Base-by-base conservation (phyloP, 345 rosid species). In the Salix viminalis region DNA sequence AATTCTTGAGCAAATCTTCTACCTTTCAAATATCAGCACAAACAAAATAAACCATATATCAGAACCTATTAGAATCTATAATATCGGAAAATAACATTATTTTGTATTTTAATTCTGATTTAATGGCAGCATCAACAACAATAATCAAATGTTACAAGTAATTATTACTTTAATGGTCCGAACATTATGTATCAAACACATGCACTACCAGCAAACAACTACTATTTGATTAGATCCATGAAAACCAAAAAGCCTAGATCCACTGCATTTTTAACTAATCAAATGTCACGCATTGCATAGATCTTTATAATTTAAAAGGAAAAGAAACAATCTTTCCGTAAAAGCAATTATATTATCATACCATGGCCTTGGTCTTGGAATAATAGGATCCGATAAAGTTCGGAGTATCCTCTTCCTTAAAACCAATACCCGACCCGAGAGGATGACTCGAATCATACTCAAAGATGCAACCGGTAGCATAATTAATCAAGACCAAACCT, bases 341-440 rank as follows among this genome's bases (percentile, higher is more conserved):
- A 56, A 56, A 56, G 23, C 23, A 3, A 56, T 41, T 41, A 10
- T 86, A 56, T 23, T 56, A n/a, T 2, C 62, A 56, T 71, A 94
- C 98, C 98, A 92, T 92, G 72, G 98, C 98, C 77, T 94, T 94
- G 60, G 98, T 92, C 85, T 94, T 90, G 52, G 98, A 94, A 77
- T 92, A 94, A 82, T 86, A 94, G 50, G 98, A 94, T 68, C 98
- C 97, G 34, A 82, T 79, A 76, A 94, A 92, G 85, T 92, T 92
- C 26, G 98, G 97, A 69, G 89, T 84, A 69, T 94, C 98, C 76
- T 91, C 93, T 77, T 94, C 98, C 90, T 91, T 94, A 75, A 92
- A 92, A 46, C 97, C 98, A 71, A 91, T 30, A 66, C 97, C 98
- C 11, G 97, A 88, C 50, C 91, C 95, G 70, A 91, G 82, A 34